phyloP scores from a whole-genome alignment of 257 asterid genomes.

The Petrea volubilis region DNA sequence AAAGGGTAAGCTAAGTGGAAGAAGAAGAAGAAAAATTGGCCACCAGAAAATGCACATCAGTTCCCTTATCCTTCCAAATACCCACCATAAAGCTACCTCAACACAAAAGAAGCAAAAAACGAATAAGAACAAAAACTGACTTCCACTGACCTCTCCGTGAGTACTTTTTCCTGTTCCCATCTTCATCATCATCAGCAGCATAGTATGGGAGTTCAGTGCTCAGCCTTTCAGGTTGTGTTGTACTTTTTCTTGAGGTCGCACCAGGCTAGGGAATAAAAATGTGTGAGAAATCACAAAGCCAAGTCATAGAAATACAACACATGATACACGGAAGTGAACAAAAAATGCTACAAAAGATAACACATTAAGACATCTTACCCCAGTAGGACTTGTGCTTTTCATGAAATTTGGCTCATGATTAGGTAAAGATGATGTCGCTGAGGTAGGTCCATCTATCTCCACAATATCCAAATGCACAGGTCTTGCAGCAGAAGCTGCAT shows the following conservation, averaged over 20 bases:
- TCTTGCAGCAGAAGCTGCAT: conserved; percentile 38
- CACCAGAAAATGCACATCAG: background rate
- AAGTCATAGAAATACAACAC: conserved; percentile 6
- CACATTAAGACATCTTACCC: conserved; percentile 46
- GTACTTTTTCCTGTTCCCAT: conserved; percentile 74
- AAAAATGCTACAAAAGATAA: background rate
- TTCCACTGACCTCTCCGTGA: conserved; percentile 55
- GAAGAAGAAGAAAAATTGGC: background rate
- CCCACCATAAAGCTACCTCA: background rate
- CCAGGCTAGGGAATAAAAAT: conserved; percentile 55
- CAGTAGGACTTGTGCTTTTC: conserved; percentile 66
- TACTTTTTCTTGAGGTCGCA: conserved; percentile 78
- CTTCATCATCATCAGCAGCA: conserved; percentile 93
- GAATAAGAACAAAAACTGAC: background rate
- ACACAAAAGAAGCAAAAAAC: background rate
- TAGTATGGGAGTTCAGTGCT: conserved; percentile 75
- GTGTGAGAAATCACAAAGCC: conserved; percentile 18
- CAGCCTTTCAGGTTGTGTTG: conserved; percentile 68
- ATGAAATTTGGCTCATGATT: conserved; percentile 57
- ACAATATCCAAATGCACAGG: conserved; percentile 54
- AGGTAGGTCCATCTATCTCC: conserved; percentile 59
- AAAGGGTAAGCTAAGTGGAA: background rate
- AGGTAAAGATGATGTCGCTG: conserved; percentile 54
- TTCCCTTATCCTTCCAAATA: background rate
- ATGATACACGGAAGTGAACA: background rate